Conservation (phyloP, 345 rosid genomes). For the Eucalyptus sp. region DNA sequence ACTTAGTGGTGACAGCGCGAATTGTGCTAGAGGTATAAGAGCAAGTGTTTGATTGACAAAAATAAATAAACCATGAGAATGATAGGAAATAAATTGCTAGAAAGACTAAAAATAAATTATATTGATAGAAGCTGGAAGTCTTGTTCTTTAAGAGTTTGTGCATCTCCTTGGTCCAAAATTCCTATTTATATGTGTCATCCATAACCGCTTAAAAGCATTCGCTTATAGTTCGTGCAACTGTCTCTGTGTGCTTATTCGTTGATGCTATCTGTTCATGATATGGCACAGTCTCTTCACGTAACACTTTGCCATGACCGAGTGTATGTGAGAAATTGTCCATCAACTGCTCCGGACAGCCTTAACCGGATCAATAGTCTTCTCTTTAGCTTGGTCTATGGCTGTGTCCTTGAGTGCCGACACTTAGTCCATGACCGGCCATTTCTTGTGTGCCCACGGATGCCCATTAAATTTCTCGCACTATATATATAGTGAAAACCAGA, state of each 20-base stretch:
- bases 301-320: neutral
- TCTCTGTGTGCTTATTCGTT: neutral
- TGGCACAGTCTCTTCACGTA: neutral
- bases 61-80: neutral
- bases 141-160: neutral
- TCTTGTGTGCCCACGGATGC: neutral
- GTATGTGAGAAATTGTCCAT: neutral
- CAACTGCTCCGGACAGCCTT: neutral
- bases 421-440: neutral
- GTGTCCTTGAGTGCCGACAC: neutral
- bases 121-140: neutral
- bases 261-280: neutral
- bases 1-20: neutral
- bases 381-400: neutral
- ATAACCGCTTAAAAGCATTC: neutral
- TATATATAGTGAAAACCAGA: neutral
- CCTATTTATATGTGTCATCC: neutral
- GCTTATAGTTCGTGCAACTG: neutral
- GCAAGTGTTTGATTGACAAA: neutral
- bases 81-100: neutral
- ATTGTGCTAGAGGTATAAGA: neutral
- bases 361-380: neutral
- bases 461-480: neutral
- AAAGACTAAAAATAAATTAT: neutral
- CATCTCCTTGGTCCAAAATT: neutral